Evolutionary conservation across 2,329 filamentous ascomycete species (phyloP), one percentile per base, ranked within the genome.

Genomic region (Myotisia sp.): DNA sequence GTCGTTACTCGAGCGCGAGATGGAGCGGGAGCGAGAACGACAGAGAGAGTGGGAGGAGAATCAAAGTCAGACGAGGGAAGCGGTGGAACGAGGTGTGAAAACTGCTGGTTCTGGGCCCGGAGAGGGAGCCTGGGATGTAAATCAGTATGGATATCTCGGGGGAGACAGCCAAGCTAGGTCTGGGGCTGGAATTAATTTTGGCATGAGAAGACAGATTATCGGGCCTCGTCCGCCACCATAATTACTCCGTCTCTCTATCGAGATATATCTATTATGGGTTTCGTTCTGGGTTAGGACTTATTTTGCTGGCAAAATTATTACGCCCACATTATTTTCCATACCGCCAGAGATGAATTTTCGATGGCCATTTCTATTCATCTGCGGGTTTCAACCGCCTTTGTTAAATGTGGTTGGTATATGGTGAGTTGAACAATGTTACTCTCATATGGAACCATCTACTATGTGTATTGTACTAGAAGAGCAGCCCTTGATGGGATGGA

Each of bases 41-140:
- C 74, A 77, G 47, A 60, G 64, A 23, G 74, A 78, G 40, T 78
- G 74, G 74, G 73, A 77, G 48, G 67, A 74, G 28, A 59, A 58
- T 13, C 74, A 78, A 48, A 62, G 68, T 34, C 61, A 57, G 10
- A 59, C 63, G 1, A 55, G 61, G 34, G 59, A 58, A 20, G 64
- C 64, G 1, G 60, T 63, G 1, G 58, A 61, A 26, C 47, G 51
- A 2, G 62, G 60, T 8, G 56, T 59, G 36, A 52, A 60, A 5
- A 62, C 62, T 0, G 54, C 61, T 3, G 63, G 65, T 3, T 57
- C 60, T 9, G 67, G 65, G 0, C 67, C 62, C 1, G 59, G 62
- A 9, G 53, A 63, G 39, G 50, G 53, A 59, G 55, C 55, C 18
- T 76, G 73, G 73, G 70, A 75, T 48, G 68, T 75, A 6, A 69